Evolutionary conservation across 108 stramenopile species (phyloP), one percentile per base, ranked within the genome.

Genomic region (Fistulifera pelliculosa): DNA sequence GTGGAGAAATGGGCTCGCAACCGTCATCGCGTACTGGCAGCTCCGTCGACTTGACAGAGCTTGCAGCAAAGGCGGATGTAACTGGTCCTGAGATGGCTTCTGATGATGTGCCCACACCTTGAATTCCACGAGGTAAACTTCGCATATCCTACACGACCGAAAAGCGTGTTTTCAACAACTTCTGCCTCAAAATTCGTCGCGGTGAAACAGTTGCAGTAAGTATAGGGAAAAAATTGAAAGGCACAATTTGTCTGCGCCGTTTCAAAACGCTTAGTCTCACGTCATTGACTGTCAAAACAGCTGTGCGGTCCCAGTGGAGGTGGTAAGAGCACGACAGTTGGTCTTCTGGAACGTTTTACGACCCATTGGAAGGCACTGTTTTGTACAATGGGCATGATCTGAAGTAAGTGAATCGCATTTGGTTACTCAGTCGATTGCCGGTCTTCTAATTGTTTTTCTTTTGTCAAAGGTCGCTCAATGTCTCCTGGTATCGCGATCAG

Each of bases 331-430:
- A 96, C 95, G 2, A 69, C 75, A 18, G 81, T 97, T 8, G 60
- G 64, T 2, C 51, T 99, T n/a, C 62, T 99, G 38, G 85, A 94
- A 55, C 78, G 95, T 5, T 93, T 54, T 99, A 99, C 71, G 96
- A 95, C 68, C 87, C 93, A 0, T 47, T 61, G 28, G 48, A 58
- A 42, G 98, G 98, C 10, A 62, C 45, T 14, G 67, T 99, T 17
- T 64, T 72, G 16, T 68, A 91, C 21, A 77, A 90, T 56, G 98
- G 96, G 8, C 43, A 58, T n/a, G 76, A 95, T 49, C 52, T 99
- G 27, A 73, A 66, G 31, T 35, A 8, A 35, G 31, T 35, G 31
- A 35, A 26, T 35, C 8, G 31, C 8, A 6, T 35, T 35, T 3
- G 31, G 8, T 35, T 8, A 8, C 8, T 35, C 8, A 6, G 31